A percentile compares a stretch with the other conserved stretches of the same genome.
Evolutionary conservation across 1,139 yeast species (phyloP).

Genomic region (Protomyces arabidopsidicola): DNA sequence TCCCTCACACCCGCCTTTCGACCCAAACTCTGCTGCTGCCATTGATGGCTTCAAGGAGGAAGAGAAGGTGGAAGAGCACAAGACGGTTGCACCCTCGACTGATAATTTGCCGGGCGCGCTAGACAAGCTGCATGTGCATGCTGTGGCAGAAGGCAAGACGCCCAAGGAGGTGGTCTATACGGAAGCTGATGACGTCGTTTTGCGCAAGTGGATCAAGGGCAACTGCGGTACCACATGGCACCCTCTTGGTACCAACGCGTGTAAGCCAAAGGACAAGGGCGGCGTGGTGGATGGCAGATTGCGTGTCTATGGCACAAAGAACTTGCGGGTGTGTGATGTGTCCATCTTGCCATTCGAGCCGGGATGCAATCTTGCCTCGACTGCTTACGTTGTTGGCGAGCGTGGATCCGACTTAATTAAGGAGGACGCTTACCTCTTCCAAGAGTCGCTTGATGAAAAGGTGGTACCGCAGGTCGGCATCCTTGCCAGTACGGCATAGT

Average conservation of each 20-base stretch:
- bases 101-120: background rate
- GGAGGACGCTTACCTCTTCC: constrained; percentile 1
- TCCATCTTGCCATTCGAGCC: constrained; percentile 14
- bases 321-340: constrained; percentile 20
- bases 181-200: background rate
- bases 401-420: constrained; percentile 1
- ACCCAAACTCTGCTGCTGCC: background rate
- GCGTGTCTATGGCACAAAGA: constrained; percentile 14
- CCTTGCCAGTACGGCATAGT: background rate
- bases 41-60: background rate
- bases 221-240: constrained; percentile 13
- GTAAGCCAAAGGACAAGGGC: constrained; percentile 8
- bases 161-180: background rate
- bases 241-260: constrained; percentile 14
- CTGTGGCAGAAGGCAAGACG: background rate
- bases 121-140: background rate
- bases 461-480: background rate
- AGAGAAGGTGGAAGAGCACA: background rate
- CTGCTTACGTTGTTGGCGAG: constrained; percentile 15
- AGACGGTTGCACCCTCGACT: background rate
- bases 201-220: background rate
- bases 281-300: constrained; percentile 17
- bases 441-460: background rate
- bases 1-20: constrained; percentile 6
- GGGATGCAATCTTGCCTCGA: constrained; percentile 4